Percentiles rank a stretch among this genome's conserved stretches.
These are phyloP conservation scores for Anaeramoeba flamelloides DNA, from an alignment of 78 protist species.

Conservation along the genomic window DNA sequence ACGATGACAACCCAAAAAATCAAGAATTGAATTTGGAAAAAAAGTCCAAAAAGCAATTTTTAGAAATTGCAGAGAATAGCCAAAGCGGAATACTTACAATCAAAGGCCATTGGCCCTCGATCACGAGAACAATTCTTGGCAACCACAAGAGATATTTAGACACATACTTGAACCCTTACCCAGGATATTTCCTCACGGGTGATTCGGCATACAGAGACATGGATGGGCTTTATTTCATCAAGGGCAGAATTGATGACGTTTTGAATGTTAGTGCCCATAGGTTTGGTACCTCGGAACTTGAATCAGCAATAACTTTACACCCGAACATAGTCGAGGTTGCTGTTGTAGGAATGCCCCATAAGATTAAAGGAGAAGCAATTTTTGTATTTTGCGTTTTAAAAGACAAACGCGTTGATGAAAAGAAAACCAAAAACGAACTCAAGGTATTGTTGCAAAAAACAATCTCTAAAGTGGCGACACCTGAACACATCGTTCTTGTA, in stretches of 20 bases:
- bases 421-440: conserved; percentile 10
- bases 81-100: no score
- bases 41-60: no score
- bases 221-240: no score
- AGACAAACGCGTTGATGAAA: neutral
- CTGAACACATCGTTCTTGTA: conserved; percentile 30
- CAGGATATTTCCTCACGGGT: conserved; percentile 43
- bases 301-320: conserved; percentile 31
- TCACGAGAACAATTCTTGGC: conserved; percentile 52
- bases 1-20: conserved; percentile 18
- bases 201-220: conserved; percentile 39
- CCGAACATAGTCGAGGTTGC: conserved; percentile 43
- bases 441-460: conserved; percentile 23
- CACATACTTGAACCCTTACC: conserved; percentile 15
- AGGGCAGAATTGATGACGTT: conserved; percentile 64
- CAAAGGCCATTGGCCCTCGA: conserved; percentile 66
- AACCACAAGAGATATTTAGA: conserved; percentile 44
- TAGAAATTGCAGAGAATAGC: no score
- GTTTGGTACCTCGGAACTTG: conserved; percentile 50
- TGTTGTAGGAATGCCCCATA: conserved; percentile 53
- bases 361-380: conserved; percentile 54
- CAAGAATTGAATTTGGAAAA: no score
- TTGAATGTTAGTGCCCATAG: conserved; percentile 72
- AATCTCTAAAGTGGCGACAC: conserved; percentile 34
- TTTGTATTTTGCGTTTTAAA: conserved; percentile 44